Evolutionary conservation across 208 protist genomes (phyloP).

Genomic region (Trypanosoma vivax): DNA sequence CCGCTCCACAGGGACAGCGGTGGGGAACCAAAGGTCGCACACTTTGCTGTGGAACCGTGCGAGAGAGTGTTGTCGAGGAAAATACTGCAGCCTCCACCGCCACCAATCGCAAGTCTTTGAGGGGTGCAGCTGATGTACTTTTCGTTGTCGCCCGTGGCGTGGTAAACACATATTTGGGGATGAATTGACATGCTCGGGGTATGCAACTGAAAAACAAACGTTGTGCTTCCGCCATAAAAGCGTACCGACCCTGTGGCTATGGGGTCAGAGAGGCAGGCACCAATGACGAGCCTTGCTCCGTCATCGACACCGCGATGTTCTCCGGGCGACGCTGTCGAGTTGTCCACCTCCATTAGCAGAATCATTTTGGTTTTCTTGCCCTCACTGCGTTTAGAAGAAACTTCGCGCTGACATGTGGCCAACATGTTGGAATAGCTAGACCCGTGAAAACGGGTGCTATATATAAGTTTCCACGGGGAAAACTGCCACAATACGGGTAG

Average conservation of each 20-base stretch:
- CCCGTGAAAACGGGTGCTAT: constrained; percentile 66
- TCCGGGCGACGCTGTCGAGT: constrained; percentile 13
- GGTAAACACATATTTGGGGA: constrained; percentile 37
- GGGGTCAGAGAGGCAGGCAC: constrained; percentile 53
- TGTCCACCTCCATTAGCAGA: constrained; percentile 48
- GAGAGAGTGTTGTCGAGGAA: constrained; percentile 44
- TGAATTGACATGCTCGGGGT: constrained; percentile 15
- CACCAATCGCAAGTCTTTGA: constrained; percentile 60
- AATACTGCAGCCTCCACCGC: constrained; percentile 49
- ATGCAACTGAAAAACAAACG: constrained; percentile 75
- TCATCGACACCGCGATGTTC: background rate
- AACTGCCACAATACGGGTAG: constrained; percentile 61
- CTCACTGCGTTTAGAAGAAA: constrained; percentile 6
- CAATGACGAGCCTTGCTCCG: constrained; percentile 26
- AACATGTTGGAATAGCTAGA: constrained; percentile 44
- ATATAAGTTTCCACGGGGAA: constrained; percentile 57
- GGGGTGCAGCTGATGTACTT: constrained; percentile 60
- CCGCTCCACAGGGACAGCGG: constrained; percentile 50
- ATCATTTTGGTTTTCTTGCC: constrained; percentile 32
- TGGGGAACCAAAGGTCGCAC: constrained; percentile 57
- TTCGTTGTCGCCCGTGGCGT: constrained; percentile 40
- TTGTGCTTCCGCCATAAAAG: constrained; percentile 63
- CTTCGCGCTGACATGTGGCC: constrained; percentile 38
- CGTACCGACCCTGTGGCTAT: constrained; percentile 31
- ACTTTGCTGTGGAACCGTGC: constrained; percentile 51